These are phyloP conservation scores for Amanita fuliginea DNA, from an alignment of 768 basidiomycete species.

Conservation along the genomic window DNA sequence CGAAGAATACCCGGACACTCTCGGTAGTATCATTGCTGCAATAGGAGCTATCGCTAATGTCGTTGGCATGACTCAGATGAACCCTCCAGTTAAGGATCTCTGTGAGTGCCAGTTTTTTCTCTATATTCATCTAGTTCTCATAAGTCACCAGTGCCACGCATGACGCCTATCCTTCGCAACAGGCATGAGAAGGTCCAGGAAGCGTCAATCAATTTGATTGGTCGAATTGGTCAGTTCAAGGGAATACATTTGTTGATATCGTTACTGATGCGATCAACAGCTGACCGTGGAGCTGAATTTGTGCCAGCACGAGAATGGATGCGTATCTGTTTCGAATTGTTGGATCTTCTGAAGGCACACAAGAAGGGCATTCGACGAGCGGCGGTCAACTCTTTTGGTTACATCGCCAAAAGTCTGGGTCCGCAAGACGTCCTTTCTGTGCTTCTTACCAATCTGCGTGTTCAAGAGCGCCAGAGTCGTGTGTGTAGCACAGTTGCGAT, in stretches of 20 bases:
- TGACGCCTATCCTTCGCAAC: constrained; percentile 99
- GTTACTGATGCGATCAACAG: constrained; percentile 18
- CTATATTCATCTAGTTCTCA: not conserved
- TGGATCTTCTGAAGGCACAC: constrained; percentile 96
- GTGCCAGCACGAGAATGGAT: constrained; percentile 99
- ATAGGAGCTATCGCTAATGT: constrained; percentile 99
- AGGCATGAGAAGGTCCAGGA: constrained; percentile 99
- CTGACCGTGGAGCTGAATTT: constrained; percentile 98
- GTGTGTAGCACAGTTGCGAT: constrained; percentile 99
- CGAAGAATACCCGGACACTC: constrained; percentile 98
- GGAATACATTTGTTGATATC: constrained; percentile 7
- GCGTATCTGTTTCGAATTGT: constrained; percentile 97
- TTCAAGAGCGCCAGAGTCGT: constrained; percentile 97
- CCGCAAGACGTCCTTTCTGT: constrained; percentile 97
- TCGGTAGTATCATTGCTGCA: constrained; percentile 98
- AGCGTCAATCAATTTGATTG: constrained; percentile 98
- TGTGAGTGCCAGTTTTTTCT: constrained; percentile 42
- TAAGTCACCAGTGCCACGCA: constrained; percentile 73
- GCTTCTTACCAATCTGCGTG: constrained; percentile 89
- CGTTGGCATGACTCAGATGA: constrained; percentile 99
- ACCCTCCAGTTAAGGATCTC: constrained; percentile 98
- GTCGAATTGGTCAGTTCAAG: constrained; percentile 70
- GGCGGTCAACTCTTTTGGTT: constrained; percentile 98
- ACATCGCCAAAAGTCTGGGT: constrained; percentile 98
- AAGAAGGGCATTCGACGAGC: constrained; percentile 99